Base-by-base conservation (phyloP, 2,329 filamentous ascomycete genomes). In the Allantophomopsis cytisporea region DNA sequence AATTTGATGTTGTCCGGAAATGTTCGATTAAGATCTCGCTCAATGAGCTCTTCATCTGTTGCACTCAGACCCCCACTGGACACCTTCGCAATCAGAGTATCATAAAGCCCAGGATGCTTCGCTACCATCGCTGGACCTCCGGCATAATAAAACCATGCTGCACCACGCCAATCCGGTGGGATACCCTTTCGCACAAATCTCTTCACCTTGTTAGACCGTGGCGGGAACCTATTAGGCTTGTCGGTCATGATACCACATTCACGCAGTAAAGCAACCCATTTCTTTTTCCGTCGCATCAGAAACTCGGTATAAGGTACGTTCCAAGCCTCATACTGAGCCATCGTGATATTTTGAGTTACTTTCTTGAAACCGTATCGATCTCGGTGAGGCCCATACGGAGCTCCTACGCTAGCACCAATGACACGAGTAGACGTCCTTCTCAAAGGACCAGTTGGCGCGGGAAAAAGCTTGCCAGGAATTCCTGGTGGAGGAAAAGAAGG, bases 71-170 rank as follows among this genome's bases (percentile, higher is more conserved):
- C 63, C 13, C 66, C 71, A 0, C 73, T 66, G 52, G 82, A 80
- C 28, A 83, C 76, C 44, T 66, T 63, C 43, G 73, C 68, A 40
- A 71, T 64, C 23, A 91, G 65, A 39, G 76, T 69, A 39, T 77
- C 71, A 55, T 95, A 96, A 13, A 89, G 64, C 1, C 84, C 84
- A 5, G 76, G 71, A 50, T 93, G 74, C 52, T 84, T 80, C 38
- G 76, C 73, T 43, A 94, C 59, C 47, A 86, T 81, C 35, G 79
- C 76, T 17, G 86, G 86, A 1, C 89, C 89, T 15, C 86, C 86
- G 10, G 87, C 86, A 56, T 95, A 96, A 63, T 83, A 95, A 59
- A 94, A 96, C 89, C 89, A 96, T 35, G 89, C 89, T 5, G 84
- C 82, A n/a, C 89, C 89, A 52, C 89, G 76, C 77, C 87, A 94